A percentile compares a stretch with the other conserved stretches of the same genome.
phyloP scores from a whole-genome alignment of 768 basidiomycete genomes.

The Lactarius evosmus region DNA sequence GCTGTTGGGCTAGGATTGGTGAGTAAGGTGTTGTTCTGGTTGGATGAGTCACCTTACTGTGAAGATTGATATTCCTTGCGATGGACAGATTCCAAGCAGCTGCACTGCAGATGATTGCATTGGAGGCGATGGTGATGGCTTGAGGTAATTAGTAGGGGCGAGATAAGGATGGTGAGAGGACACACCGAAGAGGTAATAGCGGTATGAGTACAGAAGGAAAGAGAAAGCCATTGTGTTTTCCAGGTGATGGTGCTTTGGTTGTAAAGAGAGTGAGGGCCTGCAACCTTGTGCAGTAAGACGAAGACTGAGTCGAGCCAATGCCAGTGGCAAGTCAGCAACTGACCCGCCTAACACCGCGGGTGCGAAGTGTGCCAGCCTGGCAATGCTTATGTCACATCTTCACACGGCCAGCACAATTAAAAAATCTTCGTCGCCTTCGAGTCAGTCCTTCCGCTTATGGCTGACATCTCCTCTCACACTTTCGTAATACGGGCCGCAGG shows the following conservation, averaged over 20 bases:
- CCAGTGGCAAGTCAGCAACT: constrained; percentile 1
- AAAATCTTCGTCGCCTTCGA: background rate
- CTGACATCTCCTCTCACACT: constrained; percentile 10
- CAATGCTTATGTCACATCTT: background rate
- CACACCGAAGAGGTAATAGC: constrained; percentile 16
- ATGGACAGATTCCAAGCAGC: constrained; percentile 26
- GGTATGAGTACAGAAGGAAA: background rate
- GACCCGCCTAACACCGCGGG: background rate
- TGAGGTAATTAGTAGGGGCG: background rate
- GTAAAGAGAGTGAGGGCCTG: constrained; percentile 13
- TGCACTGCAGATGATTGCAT: constrained; percentile 28
- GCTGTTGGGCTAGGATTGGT: constrained; percentile 9
- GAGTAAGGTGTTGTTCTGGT: background rate
- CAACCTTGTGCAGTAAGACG: constrained; percentile 7
- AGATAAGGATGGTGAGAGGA: background rate
- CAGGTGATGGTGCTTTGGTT: background rate
- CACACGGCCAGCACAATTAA: background rate
- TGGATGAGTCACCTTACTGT: background rate
- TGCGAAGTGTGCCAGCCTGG: background rate
- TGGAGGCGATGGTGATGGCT: constrained; percentile 23
- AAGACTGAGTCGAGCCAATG: background rate
- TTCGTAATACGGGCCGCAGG: constrained; percentile 14
- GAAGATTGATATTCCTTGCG: constrained; percentile 8
- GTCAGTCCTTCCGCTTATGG: background rate
- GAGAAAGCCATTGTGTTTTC: background rate